Evolutionary conservation across 306 rosid genomes (phyloP).

Genomic region (Mucuna pruriens): DNA sequence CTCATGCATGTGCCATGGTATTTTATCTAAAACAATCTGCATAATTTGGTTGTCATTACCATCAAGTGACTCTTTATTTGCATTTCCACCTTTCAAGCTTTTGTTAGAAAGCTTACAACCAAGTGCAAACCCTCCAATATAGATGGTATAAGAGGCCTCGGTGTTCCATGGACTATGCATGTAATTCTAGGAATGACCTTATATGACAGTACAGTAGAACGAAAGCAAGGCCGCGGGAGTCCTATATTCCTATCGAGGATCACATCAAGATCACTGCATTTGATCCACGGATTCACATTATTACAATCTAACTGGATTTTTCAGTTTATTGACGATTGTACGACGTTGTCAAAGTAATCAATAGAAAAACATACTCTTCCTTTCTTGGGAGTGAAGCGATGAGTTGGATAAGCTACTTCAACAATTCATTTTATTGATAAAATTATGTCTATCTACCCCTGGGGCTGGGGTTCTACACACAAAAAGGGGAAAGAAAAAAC

Average conservation of each 20-base stretch:
- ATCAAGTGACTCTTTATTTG: neutral
- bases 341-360: neutral
- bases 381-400: neutral
- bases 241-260: too few species aligned
- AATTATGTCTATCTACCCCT: too few species aligned
- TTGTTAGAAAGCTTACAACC: neutral
- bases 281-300: neutral
- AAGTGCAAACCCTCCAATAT: neutral
- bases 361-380: neutral
- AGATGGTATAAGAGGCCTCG: neutral
- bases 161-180: too few species aligned
- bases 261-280: neutral
- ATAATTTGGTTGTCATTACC: neutral
- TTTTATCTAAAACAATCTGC: neutral
- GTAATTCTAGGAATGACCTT: too few species aligned
- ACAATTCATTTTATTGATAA: too few species aligned
- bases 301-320: neutral
- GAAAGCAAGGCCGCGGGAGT: too few species aligned
- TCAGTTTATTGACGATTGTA: neutral
- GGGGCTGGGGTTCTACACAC: too few species aligned
- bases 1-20: neutral
- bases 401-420: neutral
- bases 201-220: too few species aligned
- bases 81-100: neutral
- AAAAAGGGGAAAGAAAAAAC: too few species aligned